Evolutionary conservation across 257 asterid species (phyloP).

Genomic region (Nyctanthes arbortristis): DNA sequence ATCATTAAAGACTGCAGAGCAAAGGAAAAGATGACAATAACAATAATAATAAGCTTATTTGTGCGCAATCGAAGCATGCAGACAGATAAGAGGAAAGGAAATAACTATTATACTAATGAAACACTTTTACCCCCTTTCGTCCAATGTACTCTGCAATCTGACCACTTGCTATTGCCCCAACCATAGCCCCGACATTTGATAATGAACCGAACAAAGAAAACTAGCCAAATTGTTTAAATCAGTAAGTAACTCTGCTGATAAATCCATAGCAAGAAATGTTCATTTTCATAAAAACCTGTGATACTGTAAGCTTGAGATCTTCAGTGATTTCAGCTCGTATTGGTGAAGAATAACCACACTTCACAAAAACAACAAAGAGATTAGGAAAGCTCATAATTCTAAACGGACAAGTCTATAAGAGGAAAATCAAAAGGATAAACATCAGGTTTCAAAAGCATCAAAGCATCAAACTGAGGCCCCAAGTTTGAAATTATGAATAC

Average conservation of each 20-base stretch:
- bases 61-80: neutral
- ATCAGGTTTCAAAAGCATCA: no score
- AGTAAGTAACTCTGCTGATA: neutral
- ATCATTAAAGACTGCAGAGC: constrained; percentile 50
- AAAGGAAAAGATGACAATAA: neutral
- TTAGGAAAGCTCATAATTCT: neutral
- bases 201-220: constrained; percentile 90
- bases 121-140: constrained; percentile 37
- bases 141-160: constrained; percentile 97
- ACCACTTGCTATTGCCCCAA: constrained; percentile 96
- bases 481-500: neutral
- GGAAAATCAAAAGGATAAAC: neutral
- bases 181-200: constrained; percentile 97
- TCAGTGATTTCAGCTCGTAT: constrained; percentile 58
- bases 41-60: no score
- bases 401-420: neutral
- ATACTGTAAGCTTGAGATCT: constrained; percentile 69
- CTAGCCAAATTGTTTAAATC: constrained; percentile 43
- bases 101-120: constrained; percentile 3
- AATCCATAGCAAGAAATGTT: neutral
- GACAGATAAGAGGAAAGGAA: neutral
- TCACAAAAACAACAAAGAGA: constrained; percentile 19
- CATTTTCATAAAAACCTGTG: constrained; percentile 55
- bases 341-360: constrained; percentile 84
- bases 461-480: neutral